Evolutionary conservation across 208 protist species (phyloP).

Genomic region (Porcisia hertigi): DNA sequence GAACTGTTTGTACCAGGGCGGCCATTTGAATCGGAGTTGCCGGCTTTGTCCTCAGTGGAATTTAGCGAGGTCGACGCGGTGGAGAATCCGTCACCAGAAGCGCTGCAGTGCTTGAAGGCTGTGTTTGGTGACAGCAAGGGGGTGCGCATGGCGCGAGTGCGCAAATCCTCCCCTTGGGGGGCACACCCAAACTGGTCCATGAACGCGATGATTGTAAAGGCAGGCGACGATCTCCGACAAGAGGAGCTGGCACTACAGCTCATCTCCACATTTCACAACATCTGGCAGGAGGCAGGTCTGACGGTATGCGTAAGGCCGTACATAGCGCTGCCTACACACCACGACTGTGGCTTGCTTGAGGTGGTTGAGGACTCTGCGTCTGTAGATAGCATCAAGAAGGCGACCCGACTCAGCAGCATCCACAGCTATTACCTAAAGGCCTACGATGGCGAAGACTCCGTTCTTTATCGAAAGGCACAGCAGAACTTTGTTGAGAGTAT

Average conservation of each 20-base stretch:
- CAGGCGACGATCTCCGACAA: conserved; percentile 92
- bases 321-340: conserved; percentile 70
- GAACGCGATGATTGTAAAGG: conserved; percentile 90
- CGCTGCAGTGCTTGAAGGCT: conserved; percentile 31
- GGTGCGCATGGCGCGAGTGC: conserved; percentile 54
- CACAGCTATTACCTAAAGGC: conserved; percentile 79
- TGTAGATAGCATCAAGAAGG: conserved; percentile 93
- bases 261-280: conserved; percentile 79
- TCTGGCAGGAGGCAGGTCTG: conserved; percentile 86
- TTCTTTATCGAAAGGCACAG: conserved; percentile 67
- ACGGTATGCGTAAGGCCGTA: conserved; percentile 84
- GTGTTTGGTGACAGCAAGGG: conserved; percentile 73
- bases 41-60: neutral
- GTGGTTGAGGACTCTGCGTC: conserved; percentile 85
- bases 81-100: conserved; percentile 30
- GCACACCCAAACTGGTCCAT: conserved; percentile 87
- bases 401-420: conserved; percentile 59
- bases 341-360: conserved; percentile 88
- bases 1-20: conserved; percentile 42
- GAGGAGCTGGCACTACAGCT: conserved; percentile 94
- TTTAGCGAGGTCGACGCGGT: neutral
- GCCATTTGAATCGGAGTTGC: neutral
- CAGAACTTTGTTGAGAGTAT: conserved; percentile 94
- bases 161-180: conserved; percentile 71
- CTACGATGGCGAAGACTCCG: conserved; percentile 66